A percentile compares a stretch with the other conserved stretches of the same genome.
phyloP scores from a whole-genome alignment of 805 yeast genomes.

The Lipomyces orientalis region DNA sequence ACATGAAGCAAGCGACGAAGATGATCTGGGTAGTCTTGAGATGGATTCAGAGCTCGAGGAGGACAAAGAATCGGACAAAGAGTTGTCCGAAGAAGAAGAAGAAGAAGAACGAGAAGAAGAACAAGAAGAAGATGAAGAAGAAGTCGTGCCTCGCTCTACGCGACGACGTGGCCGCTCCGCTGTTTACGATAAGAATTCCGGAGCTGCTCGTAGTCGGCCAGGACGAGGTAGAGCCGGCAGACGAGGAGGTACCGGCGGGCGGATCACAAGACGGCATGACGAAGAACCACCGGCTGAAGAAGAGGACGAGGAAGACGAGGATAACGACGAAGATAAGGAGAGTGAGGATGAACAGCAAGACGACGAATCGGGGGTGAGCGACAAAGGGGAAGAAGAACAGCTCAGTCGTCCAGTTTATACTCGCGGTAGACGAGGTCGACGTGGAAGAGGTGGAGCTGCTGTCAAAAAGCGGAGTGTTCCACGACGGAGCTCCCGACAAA shows the following conservation, averaged over 20 bases:
- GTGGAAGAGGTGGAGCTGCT: slow-evolving; percentile 16
- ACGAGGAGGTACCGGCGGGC: slow-evolving; percentile 7
- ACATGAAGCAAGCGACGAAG: slow-evolving; percentile 26
- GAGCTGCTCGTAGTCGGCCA: slow-evolving; percentile 6
- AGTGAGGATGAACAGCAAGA: slow-evolving; percentile 18
- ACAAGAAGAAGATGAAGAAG: slow-evolving; percentile 27
- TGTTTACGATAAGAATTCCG: not conserved
- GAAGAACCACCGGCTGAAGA: slow-evolving; percentile 16
- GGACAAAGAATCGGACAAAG: slow-evolving; percentile 25
- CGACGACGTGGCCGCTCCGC: slow-evolving; percentile 20
- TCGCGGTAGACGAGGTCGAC: slow-evolving; percentile 20
- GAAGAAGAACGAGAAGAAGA: slow-evolving; percentile 13
- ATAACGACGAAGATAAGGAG: slow-evolving; percentile 16
- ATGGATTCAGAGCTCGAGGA: slow-evolving; percentile 20
- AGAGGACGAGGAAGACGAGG: slow-evolving; percentile 16
- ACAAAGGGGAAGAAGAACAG: slow-evolving; percentile 29
- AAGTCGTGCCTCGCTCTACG: slow-evolving; percentile 25
- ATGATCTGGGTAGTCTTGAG: slow-evolving; percentile 13
- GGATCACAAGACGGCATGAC: not conserved
- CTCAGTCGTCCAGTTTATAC: slow-evolving; percentile 13
- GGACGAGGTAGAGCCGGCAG: slow-evolving; percentile 17
- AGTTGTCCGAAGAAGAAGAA: slow-evolving; percentile 33
- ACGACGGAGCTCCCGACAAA: slow-evolving; percentile 20
- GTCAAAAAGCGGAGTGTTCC: slow-evolving; percentile 17
- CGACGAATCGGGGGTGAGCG: slow-evolving; percentile 14